Base-by-base conservation (phyloP, 2,329 filamentous ascomycete genomes). In the Gaeumannomyces sp. region DNA sequence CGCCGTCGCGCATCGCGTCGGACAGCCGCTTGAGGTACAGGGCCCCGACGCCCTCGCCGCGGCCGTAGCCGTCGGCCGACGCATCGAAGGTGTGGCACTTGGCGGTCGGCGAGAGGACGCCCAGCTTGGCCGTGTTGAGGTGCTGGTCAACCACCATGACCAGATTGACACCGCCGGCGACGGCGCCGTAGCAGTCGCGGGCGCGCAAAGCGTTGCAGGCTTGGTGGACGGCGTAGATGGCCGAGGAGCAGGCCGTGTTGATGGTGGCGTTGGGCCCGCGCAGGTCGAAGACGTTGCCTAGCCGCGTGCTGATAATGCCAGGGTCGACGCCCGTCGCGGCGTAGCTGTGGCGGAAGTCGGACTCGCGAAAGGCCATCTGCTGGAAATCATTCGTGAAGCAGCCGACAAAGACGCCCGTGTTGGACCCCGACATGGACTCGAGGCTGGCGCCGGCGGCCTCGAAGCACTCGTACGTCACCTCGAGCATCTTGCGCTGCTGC, bases 1-100 rank as follows among this genome's bases (percentile, higher is more conserved):
- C 67, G 14, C 79, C 79, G 60, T 77, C 66, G 1, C 74, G 78
- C 53, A 79, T 74, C 1, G 87, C 87, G 71, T 86, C 81, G 5
- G 77, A 75, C 0, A 89, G 74, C 1, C 80, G 80, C 73, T 89
- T 90, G 61, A 90, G 70, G 4, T 89, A 69, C 1, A 90, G 73
- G n/a, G 84, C 78, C 0, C 80, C 85, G 28, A 84, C 87, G 45
- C 87, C 82, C 68, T 85, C 82, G 4, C 80, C 81, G n/a, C 81
- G 76, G 0, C 73, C 78, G 66, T 84, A 85, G 4, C 82, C 83
- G 64, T 80, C 73, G 0, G 76, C 82, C 3, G 72, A 69, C 22
- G 71, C 67, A 65, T 82, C 80, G 62, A 75, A 80, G 0, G 75
- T 77, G 33, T 64, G 67, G 0, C 66, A 70, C n/a, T 65, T 63